Conservation (phyloP, 2,329 filamentous ascomycete genomes). For the Trichoderma endophyticum region DNA sequence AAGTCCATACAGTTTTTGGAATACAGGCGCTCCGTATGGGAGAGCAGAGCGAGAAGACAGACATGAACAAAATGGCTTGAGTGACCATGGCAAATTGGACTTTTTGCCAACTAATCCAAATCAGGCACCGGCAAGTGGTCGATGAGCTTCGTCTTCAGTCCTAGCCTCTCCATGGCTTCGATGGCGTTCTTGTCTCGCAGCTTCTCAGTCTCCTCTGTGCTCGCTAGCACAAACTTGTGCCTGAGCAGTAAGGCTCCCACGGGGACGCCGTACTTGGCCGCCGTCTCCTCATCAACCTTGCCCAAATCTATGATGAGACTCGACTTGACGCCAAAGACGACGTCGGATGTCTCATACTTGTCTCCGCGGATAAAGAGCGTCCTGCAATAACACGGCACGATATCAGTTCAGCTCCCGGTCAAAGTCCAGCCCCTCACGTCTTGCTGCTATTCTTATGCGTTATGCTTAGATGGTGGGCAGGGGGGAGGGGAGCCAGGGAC, state of each 20-base stretch:
- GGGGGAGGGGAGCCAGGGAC: background rate
- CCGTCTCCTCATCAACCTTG: conserved; percentile 48
- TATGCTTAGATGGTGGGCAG: background rate
- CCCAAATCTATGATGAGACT: conserved; percentile 66
- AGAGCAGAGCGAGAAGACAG: background rate
- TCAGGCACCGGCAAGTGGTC: conserved; percentile 76
- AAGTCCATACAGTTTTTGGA: background rate
- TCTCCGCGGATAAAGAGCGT: conserved; percentile 75
- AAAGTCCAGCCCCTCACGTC: background rate
- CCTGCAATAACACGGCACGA: conserved; percentile 37
- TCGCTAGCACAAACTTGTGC: conserved; percentile 70
- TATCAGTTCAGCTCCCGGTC: background rate
- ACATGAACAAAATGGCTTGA: background rate
- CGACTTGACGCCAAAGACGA: conserved; percentile 84
- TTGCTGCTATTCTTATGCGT: background rate
- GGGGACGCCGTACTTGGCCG: conserved; percentile 59
- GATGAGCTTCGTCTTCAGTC: conserved; percentile 67
- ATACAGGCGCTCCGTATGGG: background rate
- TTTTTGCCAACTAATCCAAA: conserved; percentile 36
- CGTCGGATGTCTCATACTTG: conserved; percentile 78
- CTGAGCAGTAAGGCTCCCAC: conserved; percentile 62
- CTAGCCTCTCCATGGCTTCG: conserved; percentile 64
- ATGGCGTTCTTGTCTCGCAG: conserved; percentile 63
- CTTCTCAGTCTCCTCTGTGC: conserved; percentile 53
- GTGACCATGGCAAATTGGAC: background rate